Base-by-base conservation (phyloP, 768 basidiomycete species). In the Rhizopogon roseolus region DNA sequence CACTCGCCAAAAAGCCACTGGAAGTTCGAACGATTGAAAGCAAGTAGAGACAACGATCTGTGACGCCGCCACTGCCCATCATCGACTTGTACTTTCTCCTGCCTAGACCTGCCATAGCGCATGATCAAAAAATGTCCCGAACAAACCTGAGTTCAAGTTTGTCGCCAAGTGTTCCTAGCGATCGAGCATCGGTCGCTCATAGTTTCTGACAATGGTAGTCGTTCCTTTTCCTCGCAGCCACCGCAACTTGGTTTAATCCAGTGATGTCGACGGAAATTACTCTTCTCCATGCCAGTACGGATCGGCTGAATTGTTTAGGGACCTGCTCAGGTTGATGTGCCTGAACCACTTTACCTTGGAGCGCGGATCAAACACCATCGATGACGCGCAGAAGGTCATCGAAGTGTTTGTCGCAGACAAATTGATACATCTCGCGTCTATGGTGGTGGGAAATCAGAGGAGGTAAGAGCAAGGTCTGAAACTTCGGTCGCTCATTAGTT, bases 341-440 rank as follows among this genome's bases (percentile, higher is more conserved):
- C 36, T 14, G 58, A 48, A 14, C 41, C 45, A 14, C 14, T 41
- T 38, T 50, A 52, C 19, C 10, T 52, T 17, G 50, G 54, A 11
- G 49, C 57, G 14, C 54, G 37, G 22, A 56, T 64, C 19, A 50
- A 50, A 57, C 49, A 63, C 37, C 4, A 28, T 56, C 19, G 49
- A 54, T 42, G 55, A 50, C 8, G 56, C 53, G n/a, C 61, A 69
- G 57, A 54, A 57, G 38, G 53, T 60, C 36, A 53, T 65, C 7
- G 61, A 59, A n/a, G n/a, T n/a, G n/a, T n/a, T 37, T 61, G 61
- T 2, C 39, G 62, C 38, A 50, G 49, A 11, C 55, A 52, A 52
- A 8, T 65, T 25, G 61, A 62, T 13, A 53, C 46, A 17, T 43
- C 58, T 6, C 57, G 45, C 1, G 16, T 19, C 4, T 58, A 65